phyloP scores from a whole-genome alignment of 1,284 basidiomycete genomes.

The Pterula multifida region DNA sequence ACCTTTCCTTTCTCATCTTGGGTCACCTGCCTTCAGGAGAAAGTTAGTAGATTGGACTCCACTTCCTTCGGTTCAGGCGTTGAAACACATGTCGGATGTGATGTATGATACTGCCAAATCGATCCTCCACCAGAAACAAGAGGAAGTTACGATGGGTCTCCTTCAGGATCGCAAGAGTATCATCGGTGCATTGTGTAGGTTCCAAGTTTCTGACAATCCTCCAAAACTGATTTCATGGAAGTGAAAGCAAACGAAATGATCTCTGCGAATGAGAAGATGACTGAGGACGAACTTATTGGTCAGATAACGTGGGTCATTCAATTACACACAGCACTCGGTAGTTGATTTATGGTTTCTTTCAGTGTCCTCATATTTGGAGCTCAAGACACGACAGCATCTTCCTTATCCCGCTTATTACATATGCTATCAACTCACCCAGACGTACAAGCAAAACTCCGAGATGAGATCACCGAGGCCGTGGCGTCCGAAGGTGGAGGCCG shows the following conservation, averaged over 20 bases:
- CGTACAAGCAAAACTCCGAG: constrained; percentile 21
- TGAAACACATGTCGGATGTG: constrained; percentile 32
- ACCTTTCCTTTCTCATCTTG: constrained; percentile 31
- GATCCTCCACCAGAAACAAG: constrained; percentile 27
- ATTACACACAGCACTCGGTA: background rate
- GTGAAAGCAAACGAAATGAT: constrained; percentile 27
- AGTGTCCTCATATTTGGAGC: constrained; percentile 34
- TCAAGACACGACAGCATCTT: constrained; percentile 30
- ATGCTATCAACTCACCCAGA: constrained; percentile 19
- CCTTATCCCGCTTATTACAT: constrained; percentile 24
- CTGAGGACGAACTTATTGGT: constrained; percentile 29
- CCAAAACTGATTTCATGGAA: constrained; percentile 11
- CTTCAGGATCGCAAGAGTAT: constrained; percentile 28
- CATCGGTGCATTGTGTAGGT: constrained; percentile 36
- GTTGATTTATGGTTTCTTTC: background rate
- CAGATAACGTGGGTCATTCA: constrained; percentile 30
- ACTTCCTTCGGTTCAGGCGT: constrained; percentile 25
- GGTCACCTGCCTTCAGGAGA: constrained; percentile 29
- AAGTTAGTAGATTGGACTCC: constrained; percentile 33
- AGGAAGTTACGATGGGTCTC: constrained; percentile 14
- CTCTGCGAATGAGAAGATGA: constrained; percentile 20
- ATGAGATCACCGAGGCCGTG: constrained; percentile 19
- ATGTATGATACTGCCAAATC: constrained; percentile 32
- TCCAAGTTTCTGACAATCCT: background rate
- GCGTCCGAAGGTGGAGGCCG: constrained; percentile 12